Conservation (phyloP, 2,329 filamentous ascomycete genomes). For the Macrophomina tecta region DNA sequence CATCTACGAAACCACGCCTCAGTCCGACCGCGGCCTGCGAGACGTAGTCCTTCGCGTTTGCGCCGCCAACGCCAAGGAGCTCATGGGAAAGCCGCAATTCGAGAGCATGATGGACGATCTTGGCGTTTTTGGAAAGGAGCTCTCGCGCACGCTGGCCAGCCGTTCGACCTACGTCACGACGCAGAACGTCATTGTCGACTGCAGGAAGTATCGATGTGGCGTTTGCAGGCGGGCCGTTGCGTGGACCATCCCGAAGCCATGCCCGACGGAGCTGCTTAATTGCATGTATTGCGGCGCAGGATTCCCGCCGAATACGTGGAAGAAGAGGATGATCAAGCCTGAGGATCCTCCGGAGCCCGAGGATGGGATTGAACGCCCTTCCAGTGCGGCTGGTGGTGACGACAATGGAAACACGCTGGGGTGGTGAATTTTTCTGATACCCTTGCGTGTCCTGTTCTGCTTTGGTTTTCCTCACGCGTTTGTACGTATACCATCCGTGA, state of each 20-base stretch:
- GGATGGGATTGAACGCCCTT: constrained; percentile 2
- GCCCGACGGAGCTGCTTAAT: constrained; percentile 19
- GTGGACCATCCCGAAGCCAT: constrained; percentile 18
- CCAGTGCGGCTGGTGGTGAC: not conserved
- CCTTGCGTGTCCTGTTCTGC: not conserved
- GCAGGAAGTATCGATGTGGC: constrained; percentile 15
- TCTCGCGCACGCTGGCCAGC: constrained; percentile 1
- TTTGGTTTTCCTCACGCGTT: not conserved
- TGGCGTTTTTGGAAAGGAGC: constrained; percentile 22
- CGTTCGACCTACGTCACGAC: not conserved
- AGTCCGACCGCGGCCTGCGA: constrained; percentile 47
- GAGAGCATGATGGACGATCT: constrained; percentile 26
- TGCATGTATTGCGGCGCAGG: constrained; percentile 24
- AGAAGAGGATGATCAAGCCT: constrained; percentile 6
- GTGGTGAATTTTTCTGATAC: not conserved
- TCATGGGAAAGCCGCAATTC: constrained; percentile 5
- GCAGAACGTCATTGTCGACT: constrained; percentile 12
- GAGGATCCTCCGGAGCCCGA: constrained; percentile 12
- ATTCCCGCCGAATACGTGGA: constrained; percentile 16
- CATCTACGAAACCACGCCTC: constrained; percentile 48
- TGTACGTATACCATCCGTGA: not conserved
- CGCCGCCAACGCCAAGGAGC: constrained; percentile 11
- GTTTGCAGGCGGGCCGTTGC: constrained; percentile 14
- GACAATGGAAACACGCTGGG: not conserved
- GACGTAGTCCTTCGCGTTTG: constrained; percentile 41